phyloP scores from a whole-genome alignment of 1,284 basidiomycete species.

The Jaminaea rosea region DNA sequence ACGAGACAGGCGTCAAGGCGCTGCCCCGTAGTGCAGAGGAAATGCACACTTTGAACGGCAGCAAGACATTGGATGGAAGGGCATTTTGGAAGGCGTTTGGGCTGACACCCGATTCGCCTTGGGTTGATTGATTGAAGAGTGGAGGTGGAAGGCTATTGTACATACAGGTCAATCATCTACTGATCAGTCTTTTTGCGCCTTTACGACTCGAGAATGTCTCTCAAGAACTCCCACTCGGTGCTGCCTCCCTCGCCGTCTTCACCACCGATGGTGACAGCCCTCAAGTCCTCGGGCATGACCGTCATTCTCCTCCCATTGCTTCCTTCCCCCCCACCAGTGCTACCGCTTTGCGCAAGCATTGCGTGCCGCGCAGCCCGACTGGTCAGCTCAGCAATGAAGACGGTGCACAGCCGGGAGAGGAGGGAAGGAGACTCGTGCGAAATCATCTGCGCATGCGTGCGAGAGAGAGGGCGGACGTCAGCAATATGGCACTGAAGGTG shows the following conservation, averaged over 20 bases:
- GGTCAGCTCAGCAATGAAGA: slow-evolving; percentile 46
- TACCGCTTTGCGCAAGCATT: neutral
- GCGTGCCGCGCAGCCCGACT: slow-evolving; percentile 15
- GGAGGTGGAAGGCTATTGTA: no score
- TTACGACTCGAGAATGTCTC: no score
- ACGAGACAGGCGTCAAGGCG: neutral
- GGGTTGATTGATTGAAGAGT: no score
- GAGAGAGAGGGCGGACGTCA: neutral
- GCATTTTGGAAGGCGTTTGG: slow-evolving; percentile 11
- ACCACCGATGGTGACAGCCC: neutral
- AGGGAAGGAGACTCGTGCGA: neutral
- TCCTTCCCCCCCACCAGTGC: no score
- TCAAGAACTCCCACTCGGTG: slow-evolving; percentile 2
- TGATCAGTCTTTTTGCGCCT: no score
- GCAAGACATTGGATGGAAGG: slow-evolving; percentile 6
- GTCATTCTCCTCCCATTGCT: slow-evolving; percentile 1
- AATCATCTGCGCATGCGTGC: neutral
- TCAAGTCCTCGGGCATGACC: neutral
- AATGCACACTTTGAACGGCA: slow-evolving; percentile 1
- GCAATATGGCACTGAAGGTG: neutral
- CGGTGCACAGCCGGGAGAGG: slow-evolving; percentile 7
- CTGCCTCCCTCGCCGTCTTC: neutral
- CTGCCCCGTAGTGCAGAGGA: slow-evolving; percentile 3
- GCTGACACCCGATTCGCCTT: slow-evolving; percentile 6
- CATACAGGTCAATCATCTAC: no score